A percentile compares a stretch with the other conserved stretches of the same genome.
Evolutionary conservation across 1,284 basidiomycete genomes (phyloP).

Genomic region (Volvariella surrecta): DNA sequence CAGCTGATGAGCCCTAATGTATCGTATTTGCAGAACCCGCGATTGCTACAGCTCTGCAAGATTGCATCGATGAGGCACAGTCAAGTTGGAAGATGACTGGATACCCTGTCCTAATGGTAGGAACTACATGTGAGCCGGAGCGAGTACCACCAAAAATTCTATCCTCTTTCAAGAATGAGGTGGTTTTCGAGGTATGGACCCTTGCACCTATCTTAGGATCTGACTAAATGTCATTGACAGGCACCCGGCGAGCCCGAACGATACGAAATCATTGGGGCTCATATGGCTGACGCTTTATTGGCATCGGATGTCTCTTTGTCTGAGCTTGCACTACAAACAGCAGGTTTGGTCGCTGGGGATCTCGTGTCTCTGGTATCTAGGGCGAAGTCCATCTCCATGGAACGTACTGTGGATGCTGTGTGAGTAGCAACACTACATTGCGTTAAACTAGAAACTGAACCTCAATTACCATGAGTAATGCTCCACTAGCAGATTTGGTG

Average conservation of each 20-base stretch:
- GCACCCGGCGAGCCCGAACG: slow-evolving; percentile 78
- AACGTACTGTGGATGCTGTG: slow-evolving; percentile 24
- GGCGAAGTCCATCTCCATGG: slow-evolving; percentile 53
- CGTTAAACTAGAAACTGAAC: too few species aligned
- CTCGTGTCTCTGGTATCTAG: slow-evolving; percentile 65
- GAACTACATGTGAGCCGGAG: slow-evolving; percentile 66
- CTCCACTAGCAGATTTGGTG: slow-evolving; percentile 20
- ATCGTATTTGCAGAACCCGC: slow-evolving; percentile 43
- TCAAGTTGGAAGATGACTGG: slow-evolving; percentile 50
- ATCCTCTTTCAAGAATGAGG: slow-evolving; percentile 84
- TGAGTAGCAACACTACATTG: slow-evolving; percentile 10
- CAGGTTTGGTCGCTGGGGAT: slow-evolving; percentile 85
- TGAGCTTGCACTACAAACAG: slow-evolving; percentile 80
- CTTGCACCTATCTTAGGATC: slow-evolving; percentile 4
- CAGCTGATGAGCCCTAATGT: slow-evolving; percentile 4
- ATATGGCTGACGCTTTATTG: slow-evolving; percentile 39
- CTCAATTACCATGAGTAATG: slow-evolving; percentile 5
- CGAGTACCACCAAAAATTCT: slow-evolving; percentile 62
- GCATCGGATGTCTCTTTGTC: slow-evolving; percentile 76
- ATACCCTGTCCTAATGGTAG: slow-evolving; percentile 68
- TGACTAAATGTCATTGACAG: slow-evolving; percentile 27
- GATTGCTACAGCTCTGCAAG: slow-evolving; percentile 54
- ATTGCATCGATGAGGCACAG: slow-evolving; percentile 53
- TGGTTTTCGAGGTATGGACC: slow-evolving; percentile 58
- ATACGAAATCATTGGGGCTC: slow-evolving; percentile 47